A percentile compares a stretch with the other conserved stretches of the same genome.
phyloP scores from a whole-genome alignment of 2,329 filamentous ascomycete species.

The Cladophialophora yegresii region DNA sequence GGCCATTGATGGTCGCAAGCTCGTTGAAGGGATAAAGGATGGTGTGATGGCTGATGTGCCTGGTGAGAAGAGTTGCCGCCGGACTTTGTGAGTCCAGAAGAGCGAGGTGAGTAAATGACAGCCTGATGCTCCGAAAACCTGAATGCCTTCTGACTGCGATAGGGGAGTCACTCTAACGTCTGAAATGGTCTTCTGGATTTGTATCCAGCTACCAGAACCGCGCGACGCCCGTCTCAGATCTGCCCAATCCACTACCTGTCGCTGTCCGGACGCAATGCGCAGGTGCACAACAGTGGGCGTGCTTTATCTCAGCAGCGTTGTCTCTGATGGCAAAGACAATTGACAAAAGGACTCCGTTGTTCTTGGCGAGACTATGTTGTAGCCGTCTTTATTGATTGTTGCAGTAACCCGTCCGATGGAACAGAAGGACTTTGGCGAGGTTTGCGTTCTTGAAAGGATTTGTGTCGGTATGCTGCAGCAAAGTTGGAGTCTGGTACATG shows the following conservation, averaged over 20 bases:
- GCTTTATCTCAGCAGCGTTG: slow-evolving; percentile 16
- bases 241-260: slow-evolving; percentile 18
- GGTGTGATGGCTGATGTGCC: not conserved
- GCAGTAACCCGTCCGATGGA: slow-evolving; percentile 28
- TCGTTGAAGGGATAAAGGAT: not conserved
- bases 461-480: slow-evolving; percentile 28
- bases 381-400: slow-evolving; percentile 27
- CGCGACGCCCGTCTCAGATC: not conserved
- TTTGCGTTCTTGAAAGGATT: slow-evolving; percentile 11
- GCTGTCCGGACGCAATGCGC: slow-evolving; percentile 16
- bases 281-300: slow-evolving; percentile 20
- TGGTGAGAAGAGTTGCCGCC: not conserved
- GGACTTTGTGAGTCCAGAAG: not conserved
- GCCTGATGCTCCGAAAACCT: slow-evolving; percentile 6
- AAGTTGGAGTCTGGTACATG: slow-evolving; percentile 21
- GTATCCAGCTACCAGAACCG: slow-evolving; percentile 11
- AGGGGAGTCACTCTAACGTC: slow-evolving; percentile 16
- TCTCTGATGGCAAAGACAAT: slow-evolving; percentile 30
- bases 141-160: slow-evolving; percentile 7
- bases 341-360: slow-evolving; percentile 29
- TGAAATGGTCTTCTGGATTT: slow-evolving; percentile 22
- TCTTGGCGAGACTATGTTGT: slow-evolving; percentile 23
- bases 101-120: slow-evolving; percentile 1
- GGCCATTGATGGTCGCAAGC: slow-evolving; percentile 22
- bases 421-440: slow-evolving; percentile 3